Evolutionary conservation across 2,329 filamentous ascomycete species (phyloP).

Genomic region (Botryotinia narcissicola): DNA sequence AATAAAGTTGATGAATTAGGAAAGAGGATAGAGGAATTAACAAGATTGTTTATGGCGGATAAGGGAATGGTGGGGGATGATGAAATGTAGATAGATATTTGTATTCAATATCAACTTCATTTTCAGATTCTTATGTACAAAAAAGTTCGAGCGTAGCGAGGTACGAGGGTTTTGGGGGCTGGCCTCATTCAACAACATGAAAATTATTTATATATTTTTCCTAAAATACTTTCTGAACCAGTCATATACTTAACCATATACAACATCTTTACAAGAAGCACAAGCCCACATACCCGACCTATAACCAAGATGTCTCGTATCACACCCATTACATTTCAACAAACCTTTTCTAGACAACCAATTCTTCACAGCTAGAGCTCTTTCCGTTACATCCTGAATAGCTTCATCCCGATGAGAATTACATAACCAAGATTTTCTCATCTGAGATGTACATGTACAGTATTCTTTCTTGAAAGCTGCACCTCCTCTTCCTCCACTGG

Average conservation of each 20-base stretch:
- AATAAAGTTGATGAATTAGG: conserved; percentile 54
- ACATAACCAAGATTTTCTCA: conserved; percentile 15
- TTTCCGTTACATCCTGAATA: not conserved
- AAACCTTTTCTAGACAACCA: not conserved
- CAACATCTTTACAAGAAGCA: conserved; percentile 7
- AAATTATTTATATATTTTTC: not conserved
- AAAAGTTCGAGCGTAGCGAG: not conserved
- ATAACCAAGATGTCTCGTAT: not conserved
- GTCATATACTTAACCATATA: not conserved
- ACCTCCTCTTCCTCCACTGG: not conserved
- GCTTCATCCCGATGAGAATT: not conserved
- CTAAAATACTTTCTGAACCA: not conserved
- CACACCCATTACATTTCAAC: conserved; percentile 2
- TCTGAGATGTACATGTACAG: conserved; percentile 5
- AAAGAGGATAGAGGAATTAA: conserved; percentile 58
- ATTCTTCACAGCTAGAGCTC: not conserved
- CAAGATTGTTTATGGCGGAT: conserved; percentile 50
- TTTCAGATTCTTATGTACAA: not conserved
- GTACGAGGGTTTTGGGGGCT: not conserved
- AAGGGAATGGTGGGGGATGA: conserved; percentile 42
- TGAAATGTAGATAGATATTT: not conserved
- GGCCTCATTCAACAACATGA: not conserved
- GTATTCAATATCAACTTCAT: not conserved
- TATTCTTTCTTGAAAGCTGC: not conserved
- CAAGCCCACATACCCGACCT: conserved; percentile 8